Evolutionary conservation across 495 filamentous ascomycete species (phyloP).

Genomic region (Chaetomium fimeti): DNA sequence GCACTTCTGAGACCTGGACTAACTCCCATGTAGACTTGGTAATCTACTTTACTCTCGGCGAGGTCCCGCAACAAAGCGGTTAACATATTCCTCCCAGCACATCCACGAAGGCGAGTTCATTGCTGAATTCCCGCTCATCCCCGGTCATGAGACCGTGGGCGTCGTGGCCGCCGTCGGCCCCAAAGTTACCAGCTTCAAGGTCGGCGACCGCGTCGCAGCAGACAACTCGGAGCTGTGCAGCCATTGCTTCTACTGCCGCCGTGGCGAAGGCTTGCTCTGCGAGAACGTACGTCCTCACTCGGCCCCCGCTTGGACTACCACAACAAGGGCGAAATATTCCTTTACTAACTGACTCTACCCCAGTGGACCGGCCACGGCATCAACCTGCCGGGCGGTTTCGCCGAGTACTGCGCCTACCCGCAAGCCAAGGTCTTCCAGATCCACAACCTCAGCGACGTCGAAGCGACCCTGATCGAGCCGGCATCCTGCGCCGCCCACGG

Average conservation of each 20-base stretch:
- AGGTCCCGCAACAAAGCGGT: no score
- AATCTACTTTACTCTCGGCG: not conserved
- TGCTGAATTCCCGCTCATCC: constrained; percentile 40
- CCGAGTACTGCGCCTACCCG: constrained; percentile 59
- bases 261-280: constrained; percentile 65
- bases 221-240: constrained; percentile 65
- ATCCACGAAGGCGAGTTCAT: constrained; percentile 58
- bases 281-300: constrained; percentile 48
- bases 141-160: constrained; percentile 59
- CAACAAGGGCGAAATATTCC: no score
- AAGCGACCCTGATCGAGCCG: constrained; percentile 71
- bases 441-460: constrained; percentile 65
- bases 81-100: constrained; percentile 38
- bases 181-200: constrained; percentile 59
- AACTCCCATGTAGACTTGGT: not conserved
- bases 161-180: constrained; percentile 51
- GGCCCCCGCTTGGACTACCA: not conserved
- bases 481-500: constrained; percentile 71
- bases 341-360: not conserved
- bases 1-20: not conserved
- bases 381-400: constrained; percentile 64
- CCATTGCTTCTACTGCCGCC: constrained; percentile 71
- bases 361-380: constrained; percentile 63
- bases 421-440: constrained; percentile 68
- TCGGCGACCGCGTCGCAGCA: constrained; percentile 65